phyloP scores from a whole-genome alignment of 345 rosid species.

The Bretschneidera sinensis region DNA sequence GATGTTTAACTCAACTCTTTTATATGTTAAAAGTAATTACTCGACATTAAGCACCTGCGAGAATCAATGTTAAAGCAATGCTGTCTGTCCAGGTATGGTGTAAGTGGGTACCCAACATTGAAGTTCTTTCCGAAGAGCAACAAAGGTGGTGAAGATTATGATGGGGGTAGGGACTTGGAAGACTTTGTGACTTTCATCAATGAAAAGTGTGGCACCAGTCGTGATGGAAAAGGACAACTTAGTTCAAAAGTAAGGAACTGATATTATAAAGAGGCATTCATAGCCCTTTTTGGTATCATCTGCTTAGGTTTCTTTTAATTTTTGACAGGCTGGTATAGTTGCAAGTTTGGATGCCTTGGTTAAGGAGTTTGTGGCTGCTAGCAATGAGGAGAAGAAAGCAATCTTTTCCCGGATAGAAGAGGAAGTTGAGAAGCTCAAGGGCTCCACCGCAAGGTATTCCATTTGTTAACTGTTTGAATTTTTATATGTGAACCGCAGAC shows the following conservation, averaged over 20 bases:
- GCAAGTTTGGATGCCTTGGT: slow-evolving; percentile 72
- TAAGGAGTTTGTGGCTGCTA: slow-evolving; percentile 78
- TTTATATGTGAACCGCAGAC: neutral
- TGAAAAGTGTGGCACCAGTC: slow-evolving; percentile 74
- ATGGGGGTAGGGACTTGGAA: slow-evolving; percentile 83
- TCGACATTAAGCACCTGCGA: neutral
- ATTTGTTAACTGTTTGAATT: neutral
- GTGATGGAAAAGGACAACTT: slow-evolving; percentile 84
- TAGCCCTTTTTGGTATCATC: neutral
- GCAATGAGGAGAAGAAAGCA: slow-evolving; percentile 67
- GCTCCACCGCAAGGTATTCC: slow-evolving; percentile 55
- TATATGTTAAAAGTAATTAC: neutral
- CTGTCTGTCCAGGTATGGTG: slow-evolving; percentile 55
- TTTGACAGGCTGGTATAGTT: slow-evolving; percentile 74
- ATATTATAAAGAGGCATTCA: neutral
- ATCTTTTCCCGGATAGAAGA: slow-evolving; percentile 58
- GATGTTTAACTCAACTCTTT: neutral
- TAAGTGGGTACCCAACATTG: slow-evolving; percentile 88
- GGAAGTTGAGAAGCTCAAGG: slow-evolving; percentile 72
- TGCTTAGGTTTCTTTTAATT: neutral
- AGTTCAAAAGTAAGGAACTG: slow-evolving; percentile 56
- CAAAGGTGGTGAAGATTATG: slow-evolving; percentile 93
- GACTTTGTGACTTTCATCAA: slow-evolving; percentile 87
- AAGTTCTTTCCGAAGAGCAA: slow-evolving; percentile 88
- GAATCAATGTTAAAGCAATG: slow-evolving; percentile 1